Conservation (phyloP, 495 filamentous ascomycete genomes). For the Extremus antarcticus region DNA sequence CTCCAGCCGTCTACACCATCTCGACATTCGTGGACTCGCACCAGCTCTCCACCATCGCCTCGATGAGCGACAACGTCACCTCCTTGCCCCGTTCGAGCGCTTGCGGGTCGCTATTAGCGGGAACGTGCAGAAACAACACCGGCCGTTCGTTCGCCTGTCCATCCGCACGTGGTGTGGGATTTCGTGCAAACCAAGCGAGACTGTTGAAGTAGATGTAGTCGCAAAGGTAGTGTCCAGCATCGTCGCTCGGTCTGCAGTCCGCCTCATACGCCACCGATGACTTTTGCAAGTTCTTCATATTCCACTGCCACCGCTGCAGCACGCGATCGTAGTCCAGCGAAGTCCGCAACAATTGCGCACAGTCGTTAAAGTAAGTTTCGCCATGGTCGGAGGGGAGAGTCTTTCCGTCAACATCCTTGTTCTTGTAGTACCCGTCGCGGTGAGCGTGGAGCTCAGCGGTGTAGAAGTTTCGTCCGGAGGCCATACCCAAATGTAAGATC, state of each 20-base stretch:
- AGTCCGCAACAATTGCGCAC: conserved; percentile 38
- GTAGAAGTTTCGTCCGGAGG: conserved; percentile 56
- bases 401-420: conserved; percentile 59
- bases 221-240: conserved; percentile 73
- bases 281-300: conserved; percentile 21
- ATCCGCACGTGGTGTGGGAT: conserved; percentile 33
- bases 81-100: conserved; percentile 49
- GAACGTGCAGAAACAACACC: conserved; percentile 73
- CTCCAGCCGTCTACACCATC: too few species aligned
- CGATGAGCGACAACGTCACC: conserved; percentile 57
- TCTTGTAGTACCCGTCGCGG: conserved; percentile 60
- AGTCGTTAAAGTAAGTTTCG: conserved; percentile 38
- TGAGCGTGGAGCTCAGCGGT: conserved; percentile 60
- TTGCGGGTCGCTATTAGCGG: conserved; percentile 44
- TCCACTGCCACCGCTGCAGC: conserved; percentile 41
- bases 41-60: conserved; percentile 47
- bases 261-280: conserved; percentile 6
- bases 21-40: background rate
- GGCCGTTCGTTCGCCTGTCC: conserved; percentile 32
- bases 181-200: conserved; percentile 41
- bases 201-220: conserved; percentile 81
- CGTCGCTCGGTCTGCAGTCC: conserved; percentile 55
- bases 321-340: conserved; percentile 45
- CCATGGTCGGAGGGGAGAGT: conserved; percentile 43
- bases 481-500: conserved; percentile 73